Percentiles rank a stretch among this genome's conserved stretches.
phyloP scores from a whole-genome alignment of 768 basidiomycete genomes.

The Tylopilus subfusipes region DNA sequence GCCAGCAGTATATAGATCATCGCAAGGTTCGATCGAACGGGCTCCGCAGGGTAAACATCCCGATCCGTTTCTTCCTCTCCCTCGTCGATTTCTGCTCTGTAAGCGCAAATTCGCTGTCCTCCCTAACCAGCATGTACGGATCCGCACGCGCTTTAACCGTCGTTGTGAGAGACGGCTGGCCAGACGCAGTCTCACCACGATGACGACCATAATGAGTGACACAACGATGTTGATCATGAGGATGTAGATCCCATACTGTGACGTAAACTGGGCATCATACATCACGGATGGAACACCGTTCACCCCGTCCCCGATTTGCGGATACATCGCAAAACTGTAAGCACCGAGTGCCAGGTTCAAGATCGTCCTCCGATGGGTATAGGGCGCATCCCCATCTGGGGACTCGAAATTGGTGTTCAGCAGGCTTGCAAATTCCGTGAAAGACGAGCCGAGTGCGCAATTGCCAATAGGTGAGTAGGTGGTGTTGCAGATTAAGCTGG shows the following conservation, averaged over 20 bases:
- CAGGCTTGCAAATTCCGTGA: conserved; percentile 4
- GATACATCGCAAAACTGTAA: conserved; percentile 3
- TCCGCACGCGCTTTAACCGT: conserved; percentile 2
- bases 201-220: conserved; percentile 7
- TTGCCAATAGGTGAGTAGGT: neutral
- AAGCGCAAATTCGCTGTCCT: neutral
- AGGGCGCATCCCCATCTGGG: neutral
- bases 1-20: no score
- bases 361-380: conserved; percentile 3
- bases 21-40: neutral
- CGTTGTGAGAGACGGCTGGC: neutral
- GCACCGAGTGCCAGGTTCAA: conserved; percentile 7
- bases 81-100: neutral
- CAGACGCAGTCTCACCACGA: conserved; percentile 4
- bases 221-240: conserved; percentile 9
- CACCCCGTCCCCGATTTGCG: fast-evolving
- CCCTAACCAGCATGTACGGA: conserved; percentile 6
- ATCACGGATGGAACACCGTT: neutral
- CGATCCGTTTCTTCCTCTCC: no score
- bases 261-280: neutral
- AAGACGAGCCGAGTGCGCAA: neutral
- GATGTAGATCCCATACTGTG: conserved; percentile 1
- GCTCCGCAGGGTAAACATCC: neutral
- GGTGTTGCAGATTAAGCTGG: conserved; percentile 11
- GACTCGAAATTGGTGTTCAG: neutral